phyloP scores from a whole-genome alignment of 139 green algal genomes.

The Asterochloris erici region DNA sequence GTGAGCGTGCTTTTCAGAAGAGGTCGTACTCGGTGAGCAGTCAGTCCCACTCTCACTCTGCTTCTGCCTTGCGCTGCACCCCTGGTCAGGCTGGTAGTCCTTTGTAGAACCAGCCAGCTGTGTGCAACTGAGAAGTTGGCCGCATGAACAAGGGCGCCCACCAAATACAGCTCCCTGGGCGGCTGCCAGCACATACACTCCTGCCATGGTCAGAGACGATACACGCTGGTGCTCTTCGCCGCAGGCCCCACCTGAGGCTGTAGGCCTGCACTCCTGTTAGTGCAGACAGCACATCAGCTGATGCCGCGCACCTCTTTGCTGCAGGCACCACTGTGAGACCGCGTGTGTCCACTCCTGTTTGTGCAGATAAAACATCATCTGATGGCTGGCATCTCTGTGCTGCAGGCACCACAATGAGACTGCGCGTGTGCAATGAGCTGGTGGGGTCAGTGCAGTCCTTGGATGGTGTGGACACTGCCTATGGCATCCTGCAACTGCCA shows the following conservation, averaged over 20 bases:
- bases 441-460: neutral
- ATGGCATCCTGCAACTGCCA: neutral
- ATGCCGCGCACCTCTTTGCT: too few relatives aligned
- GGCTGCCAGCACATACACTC: neutral
- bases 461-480: neutral
- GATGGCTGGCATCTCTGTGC: neutral
- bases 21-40: neutral
- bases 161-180: too few relatives aligned
- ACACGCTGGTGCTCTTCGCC: too few relatives aligned
- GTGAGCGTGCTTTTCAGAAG: neutral
- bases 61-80: too few relatives aligned
- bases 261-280: neutral
- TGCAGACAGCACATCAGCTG: neutral
- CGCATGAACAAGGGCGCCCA: neutral
- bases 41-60: too few relatives aligned
- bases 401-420: constrained; percentile 1
- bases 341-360: neutral
- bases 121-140: neutral
- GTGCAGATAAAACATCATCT: neutral
- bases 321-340: neutral
- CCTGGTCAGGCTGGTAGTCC: neutral
- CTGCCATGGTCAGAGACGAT: too few relatives aligned
- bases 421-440: constrained; percentile 13
- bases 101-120: neutral
- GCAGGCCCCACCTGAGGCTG: neutral